A percentile compares a stretch with the other conserved stretches of the same genome.
Evolutionary conservation across 805 yeast species (phyloP).

Genomic region (Aciculoconidium aculeatum): DNA sequence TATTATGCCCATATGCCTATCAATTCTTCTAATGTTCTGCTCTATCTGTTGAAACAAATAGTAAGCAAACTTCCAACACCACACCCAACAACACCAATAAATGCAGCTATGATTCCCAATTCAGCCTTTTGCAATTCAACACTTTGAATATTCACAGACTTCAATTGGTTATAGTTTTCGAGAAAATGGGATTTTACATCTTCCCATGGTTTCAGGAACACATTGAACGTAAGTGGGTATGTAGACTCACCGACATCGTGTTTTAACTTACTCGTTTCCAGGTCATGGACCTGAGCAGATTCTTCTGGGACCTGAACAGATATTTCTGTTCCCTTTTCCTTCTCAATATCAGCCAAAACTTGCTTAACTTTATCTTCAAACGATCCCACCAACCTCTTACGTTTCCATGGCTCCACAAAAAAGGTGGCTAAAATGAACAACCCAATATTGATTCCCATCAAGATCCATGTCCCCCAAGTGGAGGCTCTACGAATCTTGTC

Average conservation of each 20-base stretch:
- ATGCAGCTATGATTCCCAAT: constrained; percentile 13
- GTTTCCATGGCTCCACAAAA: constrained; percentile 91
- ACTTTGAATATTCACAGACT: constrained; percentile 8
- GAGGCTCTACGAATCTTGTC: constrained; percentile 91
- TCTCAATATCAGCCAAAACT: constrained; percentile 14
- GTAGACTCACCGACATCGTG: not conserved
- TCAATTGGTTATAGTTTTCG: constrained; percentile 13
- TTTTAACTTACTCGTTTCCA: not conserved
- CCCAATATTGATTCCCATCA: constrained; percentile 81
- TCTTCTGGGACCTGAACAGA: constrained; percentile 9
- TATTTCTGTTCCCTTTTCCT: constrained; percentile 4
- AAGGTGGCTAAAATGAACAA: constrained; percentile 79
- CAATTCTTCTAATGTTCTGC: too few relatives aligned
- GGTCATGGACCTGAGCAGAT: not conserved
- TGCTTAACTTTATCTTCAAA: constrained; percentile 76
- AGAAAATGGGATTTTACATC: constrained; percentile 4
- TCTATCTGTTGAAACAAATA: constrained; percentile 9
- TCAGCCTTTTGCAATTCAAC: constrained; percentile 19
- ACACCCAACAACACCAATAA: constrained; percentile 13
- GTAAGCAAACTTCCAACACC: constrained; percentile 16
- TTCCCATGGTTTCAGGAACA: constrained; percentile 12
- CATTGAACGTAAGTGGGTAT: constrained; percentile 3
- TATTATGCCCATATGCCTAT: too few relatives aligned
- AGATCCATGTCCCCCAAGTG: constrained; percentile 91
- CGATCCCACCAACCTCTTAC: constrained; percentile 70